Percentiles rank a stretch among this genome's conserved stretches.
Evolutionary conservation across 139 green algal genomes (phyloP).

Genomic region (Picochlorum costavermella): DNA sequence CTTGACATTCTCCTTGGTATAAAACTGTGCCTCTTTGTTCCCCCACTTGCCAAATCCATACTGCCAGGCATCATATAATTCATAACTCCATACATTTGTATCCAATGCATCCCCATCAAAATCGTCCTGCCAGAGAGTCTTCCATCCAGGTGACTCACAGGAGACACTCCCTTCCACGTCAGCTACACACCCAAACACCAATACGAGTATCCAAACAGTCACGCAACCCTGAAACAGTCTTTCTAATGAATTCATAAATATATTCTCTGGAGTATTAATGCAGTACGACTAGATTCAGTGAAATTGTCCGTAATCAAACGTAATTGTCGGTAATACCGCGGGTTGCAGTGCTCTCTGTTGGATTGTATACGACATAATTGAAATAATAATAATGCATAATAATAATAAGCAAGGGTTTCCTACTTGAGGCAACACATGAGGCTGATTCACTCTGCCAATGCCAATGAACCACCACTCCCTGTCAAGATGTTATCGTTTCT

Average conservation of each 20-base stretch:
- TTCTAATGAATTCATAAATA: too few relatives aligned
- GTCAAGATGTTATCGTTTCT: neutral
- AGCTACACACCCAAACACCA: neutral
- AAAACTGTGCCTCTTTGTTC: constrained; percentile 6
- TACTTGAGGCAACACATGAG: too few relatives aligned
- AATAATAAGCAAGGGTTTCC: too few relatives aligned
- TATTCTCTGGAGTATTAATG: too few relatives aligned
- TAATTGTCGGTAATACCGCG: too few relatives aligned
- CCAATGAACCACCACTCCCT: neutral
- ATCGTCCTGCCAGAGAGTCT: neutral
- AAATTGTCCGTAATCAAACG: too few relatives aligned
- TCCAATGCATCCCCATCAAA: neutral
- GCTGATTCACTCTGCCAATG: too few relatives aligned
- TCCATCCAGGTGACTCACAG: neutral
- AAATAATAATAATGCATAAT: too few relatives aligned
- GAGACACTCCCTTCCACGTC: neutral
- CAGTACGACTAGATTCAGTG: too few relatives aligned
- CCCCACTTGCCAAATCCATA: constrained; percentile 8
- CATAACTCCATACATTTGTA: constrained; percentile 4
- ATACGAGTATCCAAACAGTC: neutral
- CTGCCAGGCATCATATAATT: constrained; percentile 8
- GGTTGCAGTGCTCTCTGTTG: too few relatives aligned
- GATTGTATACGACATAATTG: too few relatives aligned
- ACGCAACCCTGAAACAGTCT: too few relatives aligned
- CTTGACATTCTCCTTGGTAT: constrained; percentile 8